Evolutionary conservation across 345 rosid species (phyloP), one percentile per base, ranked within the genome.

Genomic region (Pistacia vera): DNA sequence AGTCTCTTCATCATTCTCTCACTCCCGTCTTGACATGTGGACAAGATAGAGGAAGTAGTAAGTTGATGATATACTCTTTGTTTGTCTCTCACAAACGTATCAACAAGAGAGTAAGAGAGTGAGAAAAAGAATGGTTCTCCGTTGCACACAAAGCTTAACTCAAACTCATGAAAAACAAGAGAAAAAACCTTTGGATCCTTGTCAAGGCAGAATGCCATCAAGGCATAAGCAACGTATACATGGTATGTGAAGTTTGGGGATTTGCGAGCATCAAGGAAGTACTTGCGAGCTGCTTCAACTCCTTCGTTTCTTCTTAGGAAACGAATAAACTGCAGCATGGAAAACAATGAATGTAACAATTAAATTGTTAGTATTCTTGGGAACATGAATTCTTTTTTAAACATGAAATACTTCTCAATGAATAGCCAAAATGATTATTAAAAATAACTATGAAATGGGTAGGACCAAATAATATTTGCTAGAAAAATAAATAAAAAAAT

Each of bases 261-360:
- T 83, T 95, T 93, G 75, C 88, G 89, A 70, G 93, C 91, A 70
- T 93, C 99, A 70, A 93, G 77, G 78, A 95, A 95, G 81, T 93
- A 93, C 88, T 95, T 95, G 72, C 97, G 97, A 75, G 98, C 97
- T 77, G 95, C 91, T 88, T 95, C 98, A 78, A 90, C 90, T 69
- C 99, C 99, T 83, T 95, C 98, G 41, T 85, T 92, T 79, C 98
- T 89, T 76, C 98, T 83, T 73, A 93, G 85, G 83, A 95, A 95
- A 70, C 95, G 95, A 76, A 95, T 89, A 76, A 86, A 95, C 99
- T 95, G 88, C 76, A 77, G 69, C 72, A 81, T 70, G 73, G 38
- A 77, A 55, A 68, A 67, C 51, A 69, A 62, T 66, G 17, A 51
- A 14, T 48, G 36, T 44, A 62, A 77, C 30, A 56, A 22, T 2